Base-by-base conservation (phyloP, 192 early-diverging fungal species). In the Coemansia sp. region DNA sequence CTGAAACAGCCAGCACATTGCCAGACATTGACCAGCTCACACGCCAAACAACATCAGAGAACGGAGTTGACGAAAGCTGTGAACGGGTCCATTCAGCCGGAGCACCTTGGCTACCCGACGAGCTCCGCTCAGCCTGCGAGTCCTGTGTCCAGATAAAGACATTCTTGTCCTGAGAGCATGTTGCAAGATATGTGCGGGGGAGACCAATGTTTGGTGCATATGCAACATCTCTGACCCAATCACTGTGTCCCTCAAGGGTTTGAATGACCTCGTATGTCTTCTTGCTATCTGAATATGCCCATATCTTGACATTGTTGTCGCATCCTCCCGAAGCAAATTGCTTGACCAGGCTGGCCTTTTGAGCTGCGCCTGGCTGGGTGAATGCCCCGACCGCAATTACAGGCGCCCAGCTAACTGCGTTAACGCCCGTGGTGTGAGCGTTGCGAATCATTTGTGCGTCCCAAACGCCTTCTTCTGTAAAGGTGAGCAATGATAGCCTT, bases 211-310 rank as follows among this genome's bases (percentile, higher is more conserved):
- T 95, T 20, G 98, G 98, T 38, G 98, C 96, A 84, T 91, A 99
- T 10, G 95, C 90, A 48, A 99, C 92, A 79, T 99, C 98, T 22
- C 98, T 88, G 14, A 99, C 95, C 98, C 98, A 99, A 76, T 99
- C 96, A 37, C 90, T 85, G 76, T 99, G 98, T 7, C 92, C 93
- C 56, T 95, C 91, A 45, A 99, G 86, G 7, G 80, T 86, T 8
- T 86, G 86, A 51, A 93, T 90, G 68, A 94, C 90, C 64, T 91
- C 91, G 88, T 91, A 97, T 3, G 80, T 72, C 74, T 90, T 90
- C 44, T 83, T 86, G 17, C 94, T 92, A 59, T 96, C 93, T 9
- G 59, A 72, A 13, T 65, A 84, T 5, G 74, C 63, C 96, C 96
- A 99, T 64, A 98, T 94, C 84, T 97, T 99, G 72, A 98, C 89